A percentile compares a stretch with the other conserved stretches of the same genome.
phyloP scores from a whole-genome alignment of 176 grass and related monocot species.

The Aechmea fasciata region DNA sequence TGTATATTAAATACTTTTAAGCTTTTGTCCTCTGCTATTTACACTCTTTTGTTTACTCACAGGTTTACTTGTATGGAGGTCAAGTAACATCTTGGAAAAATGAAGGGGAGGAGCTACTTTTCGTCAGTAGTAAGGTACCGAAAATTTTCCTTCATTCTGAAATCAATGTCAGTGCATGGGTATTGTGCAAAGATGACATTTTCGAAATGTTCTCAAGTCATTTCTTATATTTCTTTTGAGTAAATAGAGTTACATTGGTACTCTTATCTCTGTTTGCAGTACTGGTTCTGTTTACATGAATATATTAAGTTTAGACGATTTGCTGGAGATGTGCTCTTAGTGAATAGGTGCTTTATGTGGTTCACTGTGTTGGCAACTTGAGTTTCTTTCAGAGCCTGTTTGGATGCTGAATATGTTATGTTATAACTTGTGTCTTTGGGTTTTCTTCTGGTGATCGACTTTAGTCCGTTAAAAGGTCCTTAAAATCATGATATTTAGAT shows the following conservation, averaged over 20 bases:
- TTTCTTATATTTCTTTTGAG: no score
- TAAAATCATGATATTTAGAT: no score
- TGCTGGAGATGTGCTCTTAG: background rate
- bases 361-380: no score
- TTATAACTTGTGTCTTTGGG: no score
- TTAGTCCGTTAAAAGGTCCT: no score
- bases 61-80: constrained; percentile 64
- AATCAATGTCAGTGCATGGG: background rate
- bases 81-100: constrained; percentile 90
- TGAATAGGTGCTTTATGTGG: background rate
- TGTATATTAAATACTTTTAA: constrained; percentile 10
- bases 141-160: background rate
- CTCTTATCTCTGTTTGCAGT: background rate
- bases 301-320: constrained; percentile 1
- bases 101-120: constrained; percentile 61
- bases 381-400: background rate
- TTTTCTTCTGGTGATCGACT: no score
- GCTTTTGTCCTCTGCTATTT: constrained; percentile 16
- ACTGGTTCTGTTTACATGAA: background rate
- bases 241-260: background rate
- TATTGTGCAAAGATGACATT: background rate
- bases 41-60: constrained; percentile 7
- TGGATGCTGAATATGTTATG: no score
- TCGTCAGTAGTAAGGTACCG: constrained; percentile 60
- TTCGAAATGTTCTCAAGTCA: background rate